These are phyloP conservation scores for Pueraria montana DNA, from an alignment of 306 rosid species.

Conservation along the genomic window DNA sequence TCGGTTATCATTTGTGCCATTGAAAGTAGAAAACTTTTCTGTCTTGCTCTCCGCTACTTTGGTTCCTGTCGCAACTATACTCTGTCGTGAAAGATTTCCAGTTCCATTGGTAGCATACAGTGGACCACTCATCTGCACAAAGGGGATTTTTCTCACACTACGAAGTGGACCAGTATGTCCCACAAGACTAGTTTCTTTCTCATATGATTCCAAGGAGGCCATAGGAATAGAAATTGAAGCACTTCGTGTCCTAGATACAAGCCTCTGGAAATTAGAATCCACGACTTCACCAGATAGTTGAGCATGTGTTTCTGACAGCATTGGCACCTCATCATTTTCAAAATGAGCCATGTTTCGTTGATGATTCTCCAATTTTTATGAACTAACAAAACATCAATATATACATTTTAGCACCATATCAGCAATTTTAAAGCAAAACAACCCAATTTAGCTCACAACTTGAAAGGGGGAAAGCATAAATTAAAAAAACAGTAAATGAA, in stretches of 20 bases:
- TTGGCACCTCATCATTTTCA: constrained; percentile 73
- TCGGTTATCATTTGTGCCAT: constrained; percentile 42
- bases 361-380: constrained; percentile 40
- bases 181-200: constrained; percentile 60
- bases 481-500: background rate
- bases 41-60: constrained; percentile 48
- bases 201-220: constrained; percentile 59
- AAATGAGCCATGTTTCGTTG: constrained; percentile 61
- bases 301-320: constrained; percentile 57
- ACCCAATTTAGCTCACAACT: constrained; percentile 3
- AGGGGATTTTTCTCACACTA: constrained; percentile 61
- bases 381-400: constrained; percentile 24
- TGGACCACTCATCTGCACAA: constrained; percentile 79
- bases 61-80: constrained; percentile 41
- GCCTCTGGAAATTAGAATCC: constrained; percentile 54
- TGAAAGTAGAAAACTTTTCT: constrained; percentile 54
- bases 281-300: constrained; percentile 49
- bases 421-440: background rate
- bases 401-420: background rate
- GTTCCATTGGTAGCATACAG: constrained; percentile 49
- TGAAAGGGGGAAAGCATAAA: constrained; percentile 5
- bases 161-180: constrained; percentile 87
- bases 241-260: constrained; percentile 60
- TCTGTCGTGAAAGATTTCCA: constrained; percentile 51
- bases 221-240: constrained; percentile 71